Evolutionary conservation across 345 rosid species (phyloP), one percentile per base, ranked within the genome.

Genomic region (Sonneratia alba): DNA sequence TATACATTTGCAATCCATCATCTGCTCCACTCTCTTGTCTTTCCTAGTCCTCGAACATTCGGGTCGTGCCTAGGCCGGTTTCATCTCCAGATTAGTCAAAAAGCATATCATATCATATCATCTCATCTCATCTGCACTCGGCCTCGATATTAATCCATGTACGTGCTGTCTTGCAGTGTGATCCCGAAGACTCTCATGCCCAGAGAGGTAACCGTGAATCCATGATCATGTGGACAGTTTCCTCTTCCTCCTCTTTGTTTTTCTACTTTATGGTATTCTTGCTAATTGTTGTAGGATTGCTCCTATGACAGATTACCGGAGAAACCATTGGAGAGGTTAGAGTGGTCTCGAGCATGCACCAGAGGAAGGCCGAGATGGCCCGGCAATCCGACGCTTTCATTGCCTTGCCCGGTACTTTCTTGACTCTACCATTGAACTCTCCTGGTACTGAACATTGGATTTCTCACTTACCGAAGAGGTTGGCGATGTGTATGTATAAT

Each of bases 341-440:
- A 76, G 81, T 88, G 0, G 96, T 87, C 13, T 87, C 89, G 13
- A 88, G 83, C 48, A 89, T 89, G 96, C 96, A 87, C 80, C 96
- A 87, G 73, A 76, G 92, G 43, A 86, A 89, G 76, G 96, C 96
- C 22, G 91, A 89, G 80, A 89, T 89, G 96, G 87, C 96, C 61
- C 89, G 88, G 37, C 92, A 87, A 70, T 92, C 96, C 24, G 96
- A 89, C 68, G 92, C 96, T 9, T 89, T 89, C 73, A 81, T 89
- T 45, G 89, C 92, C 70, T 74, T 89, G 56, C 96, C 96, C 57
- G 94, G 93, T 85, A 71, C 42, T 42, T 68, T 12, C 42, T 42
- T 42, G 7, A 42, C 45, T 42, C 45, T 4, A 16, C 48, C 51
- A 3, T 47, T 47, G 15, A 13, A 36, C 22, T 53, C 21, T 53